Base-by-base conservation (phyloP, 768 basidiomycete species). In the Pleurotus tuber-regium region DNA sequence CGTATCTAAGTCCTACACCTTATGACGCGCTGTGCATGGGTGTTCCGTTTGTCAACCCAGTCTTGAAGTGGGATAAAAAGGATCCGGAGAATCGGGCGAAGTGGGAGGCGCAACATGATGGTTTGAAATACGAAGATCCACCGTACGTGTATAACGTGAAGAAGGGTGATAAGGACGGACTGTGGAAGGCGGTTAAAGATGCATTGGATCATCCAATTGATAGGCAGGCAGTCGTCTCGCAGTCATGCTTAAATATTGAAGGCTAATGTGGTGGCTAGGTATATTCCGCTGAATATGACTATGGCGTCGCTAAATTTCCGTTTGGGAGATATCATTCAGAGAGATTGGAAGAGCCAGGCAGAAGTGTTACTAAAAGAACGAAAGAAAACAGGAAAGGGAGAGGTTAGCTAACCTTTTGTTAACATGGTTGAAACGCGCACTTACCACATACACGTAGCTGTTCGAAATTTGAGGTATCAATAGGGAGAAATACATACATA, bases 1-100 rank as follows among this genome's bases (percentile, higher is more conserved):
- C 62, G 4, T 29, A 35, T 14, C 51, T 53, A 23, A 52, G 43
- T 26, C 61, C 61, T 16, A 60, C 54, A 2, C 69, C 69, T 0
- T 69, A 67, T 35, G 64, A 69, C 33, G 65, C 66, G n/a, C 54
- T 72, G 4, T 72, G 71, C 50, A 56, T 64, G 18, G 71, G 68
- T 2, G 66, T 72, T 3, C 68, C 70, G 8, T 71, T 71, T 52
- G 57, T 72, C n/a, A 70, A 72, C 52, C 71, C 70, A 1, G 63
- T 70, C 19, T 21, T 57, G 52, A 4, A 61, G 39, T 72, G 67
- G 64, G 55, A 68, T 36, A 25, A 21, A 4, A 40, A 60, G 8
- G 50, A 66, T 38, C 69, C 67, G 2, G 51, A 51, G 53, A 56
- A 69, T 44, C 60, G 63, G 26, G 43, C 43, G 0, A 46, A 43